Evolutionary conservation across 164 flowering plant genomes (phyloP).

Genomic region (Hamamelis virginiana): DNA sequence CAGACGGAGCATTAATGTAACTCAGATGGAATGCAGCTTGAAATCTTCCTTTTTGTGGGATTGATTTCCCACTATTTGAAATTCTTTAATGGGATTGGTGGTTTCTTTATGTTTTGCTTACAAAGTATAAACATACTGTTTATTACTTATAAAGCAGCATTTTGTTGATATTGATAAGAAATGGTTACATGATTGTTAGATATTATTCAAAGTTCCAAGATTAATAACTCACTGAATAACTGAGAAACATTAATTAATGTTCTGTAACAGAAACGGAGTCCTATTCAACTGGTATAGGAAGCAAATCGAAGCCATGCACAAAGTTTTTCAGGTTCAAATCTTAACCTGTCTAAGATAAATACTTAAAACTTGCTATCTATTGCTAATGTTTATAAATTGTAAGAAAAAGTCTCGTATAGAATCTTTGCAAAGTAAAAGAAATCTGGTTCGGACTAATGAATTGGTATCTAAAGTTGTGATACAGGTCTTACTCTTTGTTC

Average conservation of each 20-base stretch:
- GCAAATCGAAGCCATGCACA: conserved; percentile 99
- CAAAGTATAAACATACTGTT: too few relatives aligned
- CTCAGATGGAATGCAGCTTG: too few relatives aligned
- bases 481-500: conserved; percentile 51
- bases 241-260: conserved; percentile 68
- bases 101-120: neutral
- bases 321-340: conserved; percentile 99
- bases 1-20: too few relatives aligned
- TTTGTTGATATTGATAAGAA: conserved; percentile 1
- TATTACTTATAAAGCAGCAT: too few relatives aligned
- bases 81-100: neutral
- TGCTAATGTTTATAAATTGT: conserved; percentile 25
- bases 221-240: conserved; percentile 44
- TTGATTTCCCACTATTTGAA: neutral
- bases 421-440: conserved; percentile 18
- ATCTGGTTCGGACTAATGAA: conserved; percentile 49
- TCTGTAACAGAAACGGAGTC: conserved; percentile 92
- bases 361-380: conserved; percentile 26
- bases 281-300: conserved; percentile 91
- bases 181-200: conserved; percentile 10
- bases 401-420: conserved; percentile 18
- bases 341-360: conserved; percentile 56
- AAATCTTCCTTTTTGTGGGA: neutral
- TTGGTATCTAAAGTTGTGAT: conserved; percentile 57
- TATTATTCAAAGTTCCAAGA: conserved; percentile 17